Percentiles rank a stretch among this genome's conserved stretches.
These are phyloP conservation scores for Cladosporium sphaerospermum DNA, from an alignment of 2,329 filamentous ascomycete species.

Conservation along the genomic window DNA sequence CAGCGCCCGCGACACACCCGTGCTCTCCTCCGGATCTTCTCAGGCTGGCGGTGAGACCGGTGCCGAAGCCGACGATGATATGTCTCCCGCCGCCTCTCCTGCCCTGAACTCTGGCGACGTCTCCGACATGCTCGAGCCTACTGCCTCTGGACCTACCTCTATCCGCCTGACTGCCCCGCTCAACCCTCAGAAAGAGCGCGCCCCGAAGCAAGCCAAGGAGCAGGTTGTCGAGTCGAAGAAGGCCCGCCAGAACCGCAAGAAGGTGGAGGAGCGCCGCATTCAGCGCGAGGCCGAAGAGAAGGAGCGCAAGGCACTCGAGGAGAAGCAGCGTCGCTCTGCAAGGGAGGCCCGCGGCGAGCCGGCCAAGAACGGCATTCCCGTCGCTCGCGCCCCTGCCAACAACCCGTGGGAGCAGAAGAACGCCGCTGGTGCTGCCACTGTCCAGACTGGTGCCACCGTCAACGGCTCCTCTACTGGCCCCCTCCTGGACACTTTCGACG, in stretches of 20 bases:
- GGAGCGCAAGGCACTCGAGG: slow-evolving; percentile 66
- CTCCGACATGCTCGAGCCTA: slow-evolving; percentile 84
- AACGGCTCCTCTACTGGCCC: slow-evolving; percentile 18
- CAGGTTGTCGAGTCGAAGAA: slow-evolving; percentile 82
- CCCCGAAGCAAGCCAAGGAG: slow-evolving; percentile 53
- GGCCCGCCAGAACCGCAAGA: slow-evolving; percentile 85
- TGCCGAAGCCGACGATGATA: slow-evolving; percentile 74
- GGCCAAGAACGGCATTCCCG: slow-evolving; percentile 66
- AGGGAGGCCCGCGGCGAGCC: slow-evolving; percentile 75
- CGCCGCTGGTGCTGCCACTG: slow-evolving; percentile 18
- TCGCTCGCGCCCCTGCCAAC: slow-evolving; percentile 40
- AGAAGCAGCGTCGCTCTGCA: slow-evolving; percentile 77
- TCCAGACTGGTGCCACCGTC: slow-evolving; percentile 14
- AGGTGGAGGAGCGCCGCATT: slow-evolving; percentile 73
- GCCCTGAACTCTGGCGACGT: slow-evolving; percentile 59
- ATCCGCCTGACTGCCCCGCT: slow-evolving; percentile 68
- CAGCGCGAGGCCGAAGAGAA: slow-evolving; percentile 71
- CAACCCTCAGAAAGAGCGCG: slow-evolving; percentile 46
- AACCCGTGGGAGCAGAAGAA: slow-evolving; percentile 49
- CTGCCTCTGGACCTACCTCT: slow-evolving; percentile 61
- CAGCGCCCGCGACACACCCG: slow-evolving; percentile 28
- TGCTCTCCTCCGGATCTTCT: slow-evolving; percentile 56
- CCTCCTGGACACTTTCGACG: slow-evolving; percentile 48
- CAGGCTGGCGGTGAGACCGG: slow-evolving; percentile 65
- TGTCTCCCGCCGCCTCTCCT: slow-evolving; percentile 64